Percentiles rank a stretch among this genome's conserved stretches.
These are phyloP conservation scores for Spatholobus suberectus DNA, from an alignment of 306 rosid species.

Conservation along the genomic window DNA sequence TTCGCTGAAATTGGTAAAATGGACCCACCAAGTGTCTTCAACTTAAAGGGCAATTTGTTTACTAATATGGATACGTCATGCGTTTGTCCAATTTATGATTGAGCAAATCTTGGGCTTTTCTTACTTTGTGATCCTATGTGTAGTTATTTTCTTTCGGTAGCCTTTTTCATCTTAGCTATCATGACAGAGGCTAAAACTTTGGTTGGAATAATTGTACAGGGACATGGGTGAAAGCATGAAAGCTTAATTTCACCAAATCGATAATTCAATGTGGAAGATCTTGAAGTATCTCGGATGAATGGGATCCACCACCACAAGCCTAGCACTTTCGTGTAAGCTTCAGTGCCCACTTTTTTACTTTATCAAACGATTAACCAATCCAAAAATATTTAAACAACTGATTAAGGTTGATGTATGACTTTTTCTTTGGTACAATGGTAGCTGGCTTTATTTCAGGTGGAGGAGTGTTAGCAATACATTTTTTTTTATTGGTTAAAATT, in stretches of 20 bases:
- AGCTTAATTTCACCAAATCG: conserved; percentile 43
- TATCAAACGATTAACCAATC: conserved; percentile 15
- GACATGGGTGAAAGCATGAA: conserved; percentile 41
- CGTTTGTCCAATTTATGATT: conserved; percentile 5
- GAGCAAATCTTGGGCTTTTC: conserved; percentile 23
- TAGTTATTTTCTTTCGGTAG: neutral
- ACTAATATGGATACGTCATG: neutral
- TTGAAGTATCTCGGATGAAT: conserved; percentile 38
- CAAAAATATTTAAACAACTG: neutral
- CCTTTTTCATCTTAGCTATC: conserved; percentile 23
- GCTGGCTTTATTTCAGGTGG: neutral
- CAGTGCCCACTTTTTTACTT: conserved; percentile 18
- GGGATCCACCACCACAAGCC: conserved; percentile 40
- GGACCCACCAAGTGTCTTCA: conserved; percentile 30
- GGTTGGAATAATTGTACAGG: conserved; percentile 44
- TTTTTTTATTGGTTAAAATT: no score
- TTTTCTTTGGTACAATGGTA: neutral
- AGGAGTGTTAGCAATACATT: no score
- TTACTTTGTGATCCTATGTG: conserved; percentile 7
- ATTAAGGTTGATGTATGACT: conserved; percentile 9
- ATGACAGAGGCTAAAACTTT: conserved; percentile 39
- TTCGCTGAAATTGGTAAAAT: conserved; percentile 22
- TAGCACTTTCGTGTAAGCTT: conserved; percentile 25
- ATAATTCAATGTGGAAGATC: conserved; percentile 32
- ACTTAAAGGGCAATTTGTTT: conserved; percentile 4